Evolutionary conservation across 176 grass and related monocot species (phyloP), one percentile per base, ranked within the genome.

Genomic region (Juncus inflexus): DNA sequence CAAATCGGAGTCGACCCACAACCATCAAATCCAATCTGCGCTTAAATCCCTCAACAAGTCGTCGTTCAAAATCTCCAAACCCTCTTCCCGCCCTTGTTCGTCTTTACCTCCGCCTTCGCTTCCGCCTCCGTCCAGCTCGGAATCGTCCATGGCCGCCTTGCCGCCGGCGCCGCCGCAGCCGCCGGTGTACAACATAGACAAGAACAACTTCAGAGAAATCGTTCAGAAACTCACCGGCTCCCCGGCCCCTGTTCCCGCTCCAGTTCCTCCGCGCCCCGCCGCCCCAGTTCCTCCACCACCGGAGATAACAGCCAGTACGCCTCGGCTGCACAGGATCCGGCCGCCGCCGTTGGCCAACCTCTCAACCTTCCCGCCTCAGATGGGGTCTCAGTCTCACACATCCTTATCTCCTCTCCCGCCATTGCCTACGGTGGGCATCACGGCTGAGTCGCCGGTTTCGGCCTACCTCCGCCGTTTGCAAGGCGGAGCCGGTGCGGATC

Each of bases 61-160:
- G 15, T 95, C 90, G 66, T 89, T 89, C 86, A 95, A 95, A 83
- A 95, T 95, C 90, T 89, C 90, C 15, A 95, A 89, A 76, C 85
- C 67, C 42, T 53, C 76, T 3, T 61, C 77, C 0, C 61, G 77
- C 19, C 47, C 62, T 15, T 43, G 72, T 2, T 3, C 80, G 1
- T 56, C 80, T 4, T 28, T 28, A 28, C 55, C 79, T 16, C 54
- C 74, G 9, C 58, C 64, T 40, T 15, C 80, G 1, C 66, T 67
- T 16, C 80, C 70, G 28, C 54, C 79, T 19, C 5, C 70, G 7
- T 11, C 50, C 14, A 0, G 63, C 63, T 3, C 49, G 54, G 28
- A 13, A 69, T 35, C 52, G 42, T 51, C 58, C 37, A 63, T 2
- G 6, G 35, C 4, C 62, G 13, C 75, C 77, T 3, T 58, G 14